phyloP scores from a whole-genome alignment of 441 rosid species.

The Mallotus repandus region DNA sequence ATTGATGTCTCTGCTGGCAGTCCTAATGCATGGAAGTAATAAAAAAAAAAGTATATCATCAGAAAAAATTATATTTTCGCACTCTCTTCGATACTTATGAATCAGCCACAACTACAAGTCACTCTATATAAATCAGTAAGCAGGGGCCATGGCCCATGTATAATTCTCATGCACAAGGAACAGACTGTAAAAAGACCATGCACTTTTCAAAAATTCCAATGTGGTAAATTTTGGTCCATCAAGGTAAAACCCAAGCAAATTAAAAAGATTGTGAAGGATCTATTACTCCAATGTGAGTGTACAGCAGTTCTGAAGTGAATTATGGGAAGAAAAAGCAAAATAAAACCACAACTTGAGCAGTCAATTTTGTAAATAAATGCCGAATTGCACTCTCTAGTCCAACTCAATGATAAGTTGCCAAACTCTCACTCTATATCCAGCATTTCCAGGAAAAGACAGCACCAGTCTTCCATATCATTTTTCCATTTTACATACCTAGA shows the following conservation, averaged over 20 bases:
- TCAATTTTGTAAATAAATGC: not conserved
- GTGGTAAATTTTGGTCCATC: not conserved
- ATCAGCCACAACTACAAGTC: not conserved
- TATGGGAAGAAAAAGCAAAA: not conserved
- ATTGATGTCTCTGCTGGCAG: slow-evolving; percentile 87
- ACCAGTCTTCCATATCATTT: not conserved
- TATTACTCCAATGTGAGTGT: not conserved
- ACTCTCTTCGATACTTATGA: not conserved
- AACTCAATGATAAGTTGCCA: not conserved
- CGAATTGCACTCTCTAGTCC: not conserved
- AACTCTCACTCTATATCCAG: not conserved
- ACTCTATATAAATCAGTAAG: not conserved
- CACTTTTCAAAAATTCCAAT: not conserved
- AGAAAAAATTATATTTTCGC: not conserved
- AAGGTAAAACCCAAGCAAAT: not conserved
- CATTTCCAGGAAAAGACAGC: not conserved
- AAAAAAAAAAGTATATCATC: slow-evolving; percentile 7
- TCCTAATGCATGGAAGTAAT: slow-evolving; percentile 43
- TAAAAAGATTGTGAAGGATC: not conserved
- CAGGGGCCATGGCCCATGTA: not conserved
- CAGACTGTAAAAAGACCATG: too few species aligned
- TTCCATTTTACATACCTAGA: not conserved
- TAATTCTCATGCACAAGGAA: not conserved
- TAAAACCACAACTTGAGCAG: not conserved
- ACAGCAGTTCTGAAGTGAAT: not conserved